These are phyloP conservation scores for Plantago lanceolata DNA, from an alignment of 305 asterid species.

Conservation along the genomic window DNA sequence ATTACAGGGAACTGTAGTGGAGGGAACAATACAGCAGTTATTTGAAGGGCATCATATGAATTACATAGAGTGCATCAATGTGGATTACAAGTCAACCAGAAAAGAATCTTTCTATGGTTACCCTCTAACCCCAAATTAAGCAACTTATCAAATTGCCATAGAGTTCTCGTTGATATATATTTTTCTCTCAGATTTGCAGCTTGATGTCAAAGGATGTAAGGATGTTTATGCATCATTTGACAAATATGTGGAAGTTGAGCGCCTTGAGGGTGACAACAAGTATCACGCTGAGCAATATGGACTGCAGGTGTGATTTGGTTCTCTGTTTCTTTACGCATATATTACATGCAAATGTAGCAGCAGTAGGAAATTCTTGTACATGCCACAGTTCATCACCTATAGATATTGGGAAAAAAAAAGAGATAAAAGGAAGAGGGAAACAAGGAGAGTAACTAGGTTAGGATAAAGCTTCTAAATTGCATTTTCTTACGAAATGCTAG, in stretches of 20 bases:
- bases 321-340: too few species aligned
- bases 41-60: conserved; percentile 62
- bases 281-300: conserved; percentile 53
- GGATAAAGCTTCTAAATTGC: too few species aligned
- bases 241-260: conserved; percentile 57
- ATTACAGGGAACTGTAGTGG: conserved; percentile 53
- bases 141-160: conserved; percentile 15
- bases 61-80: conserved; percentile 50
- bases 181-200: conserved; percentile 54
- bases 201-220: conserved; percentile 58
- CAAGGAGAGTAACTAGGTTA: too few species aligned
- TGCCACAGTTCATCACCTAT: too few species aligned
- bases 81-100: conserved; percentile 53
- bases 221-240: conserved; percentile 57
- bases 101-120: conserved; percentile 58
- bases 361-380: too few species aligned
- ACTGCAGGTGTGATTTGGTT: conserved; percentile 38
- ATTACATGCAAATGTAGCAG: too few species aligned
- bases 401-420: too few species aligned
- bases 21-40: conserved; percentile 49
- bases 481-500: too few species aligned
- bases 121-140: conserved; percentile 12
- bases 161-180: conserved; percentile 22
- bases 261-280: conserved; percentile 53
- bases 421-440: too few species aligned